Evolutionary conservation across 768 basidiomycete species (phyloP), one percentile per base, ranked within the genome.

Genomic region (Lactifluus hygrophoroides): DNA sequence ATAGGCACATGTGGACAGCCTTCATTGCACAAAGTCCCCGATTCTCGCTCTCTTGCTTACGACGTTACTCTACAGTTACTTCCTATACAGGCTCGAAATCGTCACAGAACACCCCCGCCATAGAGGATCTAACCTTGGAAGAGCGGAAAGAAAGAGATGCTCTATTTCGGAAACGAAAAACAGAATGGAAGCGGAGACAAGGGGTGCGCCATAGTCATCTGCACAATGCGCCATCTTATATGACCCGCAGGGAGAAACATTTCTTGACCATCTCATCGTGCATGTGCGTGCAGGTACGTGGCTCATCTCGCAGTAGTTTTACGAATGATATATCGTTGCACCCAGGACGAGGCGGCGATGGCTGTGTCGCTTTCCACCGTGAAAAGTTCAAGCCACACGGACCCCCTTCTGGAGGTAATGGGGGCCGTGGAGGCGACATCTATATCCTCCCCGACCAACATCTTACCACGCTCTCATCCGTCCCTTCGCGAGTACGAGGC

Each of bases 361-460:
- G 95, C 23, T 91, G 93, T 62, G 90, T 88, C 25, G 94, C 95
- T 0, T 71, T 95, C 0, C n/a, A n/a, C n/a, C n/a, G n/a, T n/a
- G n/a, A n/a, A n/a, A n/a, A n/a, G n/a, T n/a, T n/a, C n/a, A n/a
- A n/a, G n/a, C n/a, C n/a, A n/a, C n/a, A n/a, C n/a, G n/a, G n/a
- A n/a, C n/a, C n/a, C n/a, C n/a, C n/a, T n/a, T n/a, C n/a, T n/a
- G n/a, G n/a, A n/a, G n/a, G n/a, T n/a, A n/a, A n/a, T n/a, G n/a
- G n/a, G n/a, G n/a, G n/a, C n/a, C n/a, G n/a, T n/a, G n/a, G n/a
- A n/a, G n/a, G n/a, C n/a, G n/a, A n/a, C n/a, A n/a, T n/a, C n/a
- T n/a, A n/a, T n/a, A n/a, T n/a, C n/a, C n/a, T n/a, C n/a, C n/a
- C n/a, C n/a, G n/a, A n/a, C n/a, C n/a, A n/a, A n/a, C n/a, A n/a